Conservation (phyloP, 352 stramenopile genomes). For the Peronospora belbahrii region DNA sequence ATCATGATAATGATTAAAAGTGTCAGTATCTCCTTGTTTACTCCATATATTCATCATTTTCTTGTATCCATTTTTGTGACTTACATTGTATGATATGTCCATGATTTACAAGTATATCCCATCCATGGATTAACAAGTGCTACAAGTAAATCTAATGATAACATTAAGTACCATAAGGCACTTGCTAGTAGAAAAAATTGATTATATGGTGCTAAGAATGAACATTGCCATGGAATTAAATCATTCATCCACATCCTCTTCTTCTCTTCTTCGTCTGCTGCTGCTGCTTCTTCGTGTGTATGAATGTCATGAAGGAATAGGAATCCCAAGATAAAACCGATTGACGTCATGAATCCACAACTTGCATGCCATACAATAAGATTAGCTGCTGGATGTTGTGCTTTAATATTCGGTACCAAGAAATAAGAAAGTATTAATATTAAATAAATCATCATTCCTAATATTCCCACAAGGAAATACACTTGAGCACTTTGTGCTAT, state of each 20-base stretch:
- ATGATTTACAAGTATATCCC: constrained; percentile 81
- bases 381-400: constrained; percentile 65
- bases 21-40: too few species aligned
- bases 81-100: constrained; percentile 78
- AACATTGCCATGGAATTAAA: constrained; percentile 31
- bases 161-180: constrained; percentile 77
- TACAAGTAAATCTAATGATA: constrained; percentile 75
- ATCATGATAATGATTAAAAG: too few species aligned
- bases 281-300: too few species aligned
- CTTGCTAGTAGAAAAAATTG: constrained; percentile 76
- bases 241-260: constrained; percentile 4
- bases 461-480: constrained; percentile 48
- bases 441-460: constrained; percentile 52
- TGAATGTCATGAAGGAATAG: constrained; percentile 9
- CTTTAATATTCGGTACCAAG: constrained; percentile 64
- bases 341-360: constrained; percentile 49
- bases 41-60: too few species aligned
- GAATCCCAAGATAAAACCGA: constrained; percentile 56
- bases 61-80: too few species aligned
- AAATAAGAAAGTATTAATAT: constrained; percentile 66
- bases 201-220: constrained; percentile 51
- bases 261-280: too few species aligned
- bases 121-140: constrained; percentile 85
- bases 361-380: constrained; percentile 77
- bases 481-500: constrained; percentile 42